Conservation (phyloP, 176 grass and related monocot species). For the Elaeis guineensis region DNA sequence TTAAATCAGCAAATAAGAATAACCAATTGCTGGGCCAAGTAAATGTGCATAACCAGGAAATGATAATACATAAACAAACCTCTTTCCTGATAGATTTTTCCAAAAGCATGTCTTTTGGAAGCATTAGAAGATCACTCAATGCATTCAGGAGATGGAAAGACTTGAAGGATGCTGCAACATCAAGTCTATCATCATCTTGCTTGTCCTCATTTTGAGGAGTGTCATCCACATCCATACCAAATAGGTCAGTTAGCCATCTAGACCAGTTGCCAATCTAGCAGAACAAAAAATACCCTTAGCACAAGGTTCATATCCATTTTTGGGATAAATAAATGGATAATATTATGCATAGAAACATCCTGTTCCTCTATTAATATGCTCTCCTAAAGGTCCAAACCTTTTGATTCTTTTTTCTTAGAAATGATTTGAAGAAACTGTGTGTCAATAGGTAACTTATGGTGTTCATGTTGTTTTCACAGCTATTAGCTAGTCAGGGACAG, state of each 20-base stretch:
- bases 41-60: no score
- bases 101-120: conserved; percentile 92
- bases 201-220: conserved; percentile 29
- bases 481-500: no score
- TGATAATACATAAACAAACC: conserved; percentile 23
- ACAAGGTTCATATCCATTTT: not conserved
- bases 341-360: no score
- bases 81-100: conserved; percentile 69
- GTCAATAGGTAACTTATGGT: no score
- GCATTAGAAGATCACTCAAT: conserved; percentile 96
- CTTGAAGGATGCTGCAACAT: conserved; percentile 34
- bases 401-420: no score
- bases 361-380: no score
- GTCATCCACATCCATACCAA: conserved; percentile 86
- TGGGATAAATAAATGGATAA: not conserved
- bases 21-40: no score
- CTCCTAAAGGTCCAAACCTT: no score
- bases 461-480: no score
- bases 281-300: not conserved
- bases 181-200: conserved; percentile 26
- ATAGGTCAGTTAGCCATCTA: conserved; percentile 69
- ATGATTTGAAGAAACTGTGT: no score
- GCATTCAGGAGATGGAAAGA: conserved; percentile 82
- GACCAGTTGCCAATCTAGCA: conserved; percentile 96
- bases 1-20: no score